Conservation (phyloP, 148 eudicot genomes). For the Rhododendron williamsianum region DNA sequence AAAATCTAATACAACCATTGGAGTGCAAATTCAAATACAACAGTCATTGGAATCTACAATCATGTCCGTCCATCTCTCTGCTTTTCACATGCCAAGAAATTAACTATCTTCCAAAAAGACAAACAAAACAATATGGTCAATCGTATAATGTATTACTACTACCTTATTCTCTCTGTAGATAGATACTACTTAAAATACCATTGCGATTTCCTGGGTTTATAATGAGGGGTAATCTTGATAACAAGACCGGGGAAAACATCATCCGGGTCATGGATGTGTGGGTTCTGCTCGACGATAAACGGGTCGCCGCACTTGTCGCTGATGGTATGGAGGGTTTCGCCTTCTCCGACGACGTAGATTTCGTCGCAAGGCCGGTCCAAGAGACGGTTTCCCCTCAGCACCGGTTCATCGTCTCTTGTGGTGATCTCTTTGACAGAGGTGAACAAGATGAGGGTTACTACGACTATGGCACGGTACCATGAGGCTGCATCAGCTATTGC, state of each 20-base stretch:
- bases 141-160: background rate
- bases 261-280: slow-evolving; percentile 44
- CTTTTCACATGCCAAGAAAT: background rate
- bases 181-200: background rate
- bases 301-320: slow-evolving; percentile 58
- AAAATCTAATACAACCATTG: background rate
- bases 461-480: slow-evolving; percentile 1
- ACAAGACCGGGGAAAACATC: slow-evolving; percentile 51
- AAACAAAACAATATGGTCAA: background rate
- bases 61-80: background rate
- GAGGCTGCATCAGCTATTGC: slow-evolving; percentile 4
- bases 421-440: background rate
- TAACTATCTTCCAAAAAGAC: background rate
- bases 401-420: background rate
- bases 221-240: slow-evolving; percentile 34
- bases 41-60: background rate
- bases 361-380: slow-evolving; percentile 37
- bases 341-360: slow-evolving; percentile 53
- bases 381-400: background rate
- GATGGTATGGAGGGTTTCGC: slow-evolving; percentile 50
- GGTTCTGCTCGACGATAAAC: slow-evolving; percentile 44
- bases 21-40: background rate
- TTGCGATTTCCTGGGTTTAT: background rate
- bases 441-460: slow-evolving; percentile 4
- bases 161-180: background rate